Base-by-base conservation (phyloP, 2,329 filamentous ascomycete genomes). In the Thielaviopsis musarum region DNA sequence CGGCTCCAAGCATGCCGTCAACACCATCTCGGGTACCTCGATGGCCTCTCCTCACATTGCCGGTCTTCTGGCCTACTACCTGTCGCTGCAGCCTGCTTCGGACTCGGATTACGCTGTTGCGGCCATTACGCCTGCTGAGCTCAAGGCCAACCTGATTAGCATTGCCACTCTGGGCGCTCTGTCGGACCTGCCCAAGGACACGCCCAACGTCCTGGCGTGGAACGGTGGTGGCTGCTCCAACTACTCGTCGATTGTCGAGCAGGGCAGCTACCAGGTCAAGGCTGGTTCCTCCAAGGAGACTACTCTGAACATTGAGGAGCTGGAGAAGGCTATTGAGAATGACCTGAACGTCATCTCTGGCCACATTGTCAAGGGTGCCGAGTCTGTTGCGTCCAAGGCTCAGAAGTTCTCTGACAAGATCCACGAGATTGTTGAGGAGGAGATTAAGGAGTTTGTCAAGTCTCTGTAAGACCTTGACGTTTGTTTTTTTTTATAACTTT, bases 11-110 rank as follows among this genome's bases (percentile, higher is more conserved):
- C 85, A 91, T 69, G 91, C 93, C 69, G 83, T 89, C 77, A 98
- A 98, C 84, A 96, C 89, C 76, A 98, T 98, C 77, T 97, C 91
- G 51, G 93, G 93, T 73, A 98, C 93, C 65, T 98, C 93, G 59
- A 98, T 98, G 93, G 93, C 93, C 64, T 97, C 93, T 64, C 93
- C 93, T 67, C 93, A 98, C 74, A 87, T 98, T 71, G 86, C 85
- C 70, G 93, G 93, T 81, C 89, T 98, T 64, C 79, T 97, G 68
- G 93, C 93, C 76, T 98, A 98, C 81, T 88, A 95, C 75, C 84
- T 98, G 62, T 98, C 93, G 65, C 89, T 98, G 60, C 91, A 97
- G 77, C 93, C 93, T 55, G 77, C 87, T 65, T 80, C 81, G 67
- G 88, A 94, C 75, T 98, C 94, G 51, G 90, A 88, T 70, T 98